A percentile compares a stretch with the other conserved stretches of the same genome.
Evolutionary conservation across 75 land plant genomes (phyloP).

Genomic region (Ceratopteris richardii): DNA sequence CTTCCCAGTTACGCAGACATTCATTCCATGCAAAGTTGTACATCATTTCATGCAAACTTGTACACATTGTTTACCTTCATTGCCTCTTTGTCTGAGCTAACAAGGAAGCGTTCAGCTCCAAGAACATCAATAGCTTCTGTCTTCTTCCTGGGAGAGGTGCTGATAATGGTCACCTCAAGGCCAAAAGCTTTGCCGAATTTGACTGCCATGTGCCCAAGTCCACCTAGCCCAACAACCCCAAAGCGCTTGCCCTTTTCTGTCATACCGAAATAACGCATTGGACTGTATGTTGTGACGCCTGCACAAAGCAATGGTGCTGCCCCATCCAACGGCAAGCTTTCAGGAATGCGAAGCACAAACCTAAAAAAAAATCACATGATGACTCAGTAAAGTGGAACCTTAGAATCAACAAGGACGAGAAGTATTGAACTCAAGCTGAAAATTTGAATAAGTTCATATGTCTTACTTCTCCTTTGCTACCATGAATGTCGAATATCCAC

Average conservation of each 20-base stretch:
- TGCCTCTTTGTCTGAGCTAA: constrained; percentile 34
- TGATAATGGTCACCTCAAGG: constrained; percentile 48
- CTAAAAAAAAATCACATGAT: constrained; percentile 31
- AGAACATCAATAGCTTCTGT: constrained; percentile 39
- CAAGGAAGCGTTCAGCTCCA: constrained; percentile 54
- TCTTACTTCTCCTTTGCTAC: too few species aligned
- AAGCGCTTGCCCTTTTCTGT: constrained; percentile 65
- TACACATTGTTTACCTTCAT: constrained; percentile 35
- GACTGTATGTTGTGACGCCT: constrained; percentile 76
- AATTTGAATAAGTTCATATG: too few species aligned
- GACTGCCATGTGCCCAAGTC: constrained; percentile 73
- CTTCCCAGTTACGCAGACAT: too few species aligned
- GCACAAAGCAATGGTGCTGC: constrained; percentile 93
- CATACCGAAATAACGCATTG: constrained; percentile 74
- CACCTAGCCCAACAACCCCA: constrained; percentile 88
- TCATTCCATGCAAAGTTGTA: neutral
- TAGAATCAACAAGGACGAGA: too few species aligned
- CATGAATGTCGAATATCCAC: too few species aligned
- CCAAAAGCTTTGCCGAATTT: constrained; percentile 61
- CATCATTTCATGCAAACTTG: neutral
- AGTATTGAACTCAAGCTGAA: too few species aligned
- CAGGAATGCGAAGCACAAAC: constrained; percentile 56
- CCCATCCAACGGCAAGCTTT: constrained; percentile 42
- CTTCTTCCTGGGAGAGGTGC: too few species aligned
- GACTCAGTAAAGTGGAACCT: too few species aligned